Percentiles rank a stretch among this genome's conserved stretches.
Conservation (phyloP, 1,284 basidiomycete species). For the Dichomitus squalens region DNA sequence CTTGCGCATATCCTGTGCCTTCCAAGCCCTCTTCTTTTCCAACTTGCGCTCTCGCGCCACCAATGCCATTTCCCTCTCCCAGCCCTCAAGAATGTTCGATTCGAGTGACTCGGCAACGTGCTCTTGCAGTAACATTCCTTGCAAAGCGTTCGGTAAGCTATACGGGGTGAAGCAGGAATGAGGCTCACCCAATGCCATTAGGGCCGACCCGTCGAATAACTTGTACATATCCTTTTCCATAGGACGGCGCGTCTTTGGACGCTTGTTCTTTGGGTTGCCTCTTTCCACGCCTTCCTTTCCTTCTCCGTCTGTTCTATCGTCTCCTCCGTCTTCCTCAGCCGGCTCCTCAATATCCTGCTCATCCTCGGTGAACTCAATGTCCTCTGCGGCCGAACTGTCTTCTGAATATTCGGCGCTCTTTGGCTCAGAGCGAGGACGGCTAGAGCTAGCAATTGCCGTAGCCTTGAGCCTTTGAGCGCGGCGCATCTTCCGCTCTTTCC, state of each 20-base stretch:
- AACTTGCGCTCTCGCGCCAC: conserved; percentile 10
- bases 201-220: conserved; percentile 68
- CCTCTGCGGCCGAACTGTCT: neutral
- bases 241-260: conserved; percentile 12
- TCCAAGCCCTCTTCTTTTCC: conserved; percentile 10
- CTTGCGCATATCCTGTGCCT: conserved; percentile 18
- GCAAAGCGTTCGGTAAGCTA: neutral
- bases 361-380: neutral
- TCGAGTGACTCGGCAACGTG: conserved; percentile 50
- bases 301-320: conserved; percentile 12
- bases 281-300: conserved; percentile 4
- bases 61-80: conserved; percentile 38
- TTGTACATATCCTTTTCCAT: conserved; percentile 68
- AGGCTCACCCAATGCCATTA: conserved; percentile 65
- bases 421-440: neutral
- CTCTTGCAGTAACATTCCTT: conserved; percentile 72
- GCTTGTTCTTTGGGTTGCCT: conserved; percentile 14
- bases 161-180: neutral
- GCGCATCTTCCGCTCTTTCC: conserved; percentile 41
- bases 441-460: neutral
- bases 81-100: conserved; percentile 42
- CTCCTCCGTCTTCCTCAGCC: conserved; percentile 11
- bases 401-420: neutral
- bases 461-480: conserved; percentile 13
- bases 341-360: too few relatives aligned